These are phyloP conservation scores for Purshia tridentata DNA, from an alignment of 306 rosid species.

Conservation along the genomic window DNA sequence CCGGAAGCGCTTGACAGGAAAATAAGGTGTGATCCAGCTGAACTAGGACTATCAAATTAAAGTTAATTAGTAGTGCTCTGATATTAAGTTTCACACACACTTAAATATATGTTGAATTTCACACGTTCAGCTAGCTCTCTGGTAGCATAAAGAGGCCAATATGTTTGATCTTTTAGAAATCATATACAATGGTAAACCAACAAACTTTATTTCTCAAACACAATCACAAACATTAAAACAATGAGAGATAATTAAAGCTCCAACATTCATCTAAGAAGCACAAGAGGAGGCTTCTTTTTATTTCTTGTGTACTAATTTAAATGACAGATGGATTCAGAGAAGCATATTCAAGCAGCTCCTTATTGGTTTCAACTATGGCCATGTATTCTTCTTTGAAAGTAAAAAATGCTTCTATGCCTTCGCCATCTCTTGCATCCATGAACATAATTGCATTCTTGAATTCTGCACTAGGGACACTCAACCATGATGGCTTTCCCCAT, in stretches of 20 bases:
- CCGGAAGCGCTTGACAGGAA: too few species aligned
- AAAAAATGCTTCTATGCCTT: not conserved
- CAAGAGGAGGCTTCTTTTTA: not conserved
- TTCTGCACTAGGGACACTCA: not conserved
- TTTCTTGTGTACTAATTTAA: not conserved
- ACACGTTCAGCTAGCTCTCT: too few species aligned
- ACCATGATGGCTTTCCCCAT: constrained; percentile 14
- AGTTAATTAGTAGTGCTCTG: too few species aligned
- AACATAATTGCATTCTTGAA: not conserved
- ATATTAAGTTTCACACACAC: too few species aligned
- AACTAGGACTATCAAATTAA: too few species aligned
- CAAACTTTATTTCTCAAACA: not conserved
- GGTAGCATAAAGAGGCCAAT: too few species aligned
- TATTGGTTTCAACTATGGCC: not conserved
- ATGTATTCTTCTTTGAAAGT: constrained; percentile 15
- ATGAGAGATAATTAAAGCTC: not conserved
- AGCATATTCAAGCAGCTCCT: constrained; percentile 15
- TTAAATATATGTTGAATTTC: too few species aligned
- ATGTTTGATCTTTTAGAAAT: too few species aligned
- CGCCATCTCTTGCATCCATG: not conserved
- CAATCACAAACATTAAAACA: not conserved
- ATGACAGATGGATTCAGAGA: not conserved
- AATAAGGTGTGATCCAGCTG: too few species aligned
- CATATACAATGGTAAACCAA: not conserved
- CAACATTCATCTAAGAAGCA: not conserved